phyloP scores from a whole-genome alignment of 225 moss, liverwort and hornwort genomes.

The Anthoceros angustus region DNA sequence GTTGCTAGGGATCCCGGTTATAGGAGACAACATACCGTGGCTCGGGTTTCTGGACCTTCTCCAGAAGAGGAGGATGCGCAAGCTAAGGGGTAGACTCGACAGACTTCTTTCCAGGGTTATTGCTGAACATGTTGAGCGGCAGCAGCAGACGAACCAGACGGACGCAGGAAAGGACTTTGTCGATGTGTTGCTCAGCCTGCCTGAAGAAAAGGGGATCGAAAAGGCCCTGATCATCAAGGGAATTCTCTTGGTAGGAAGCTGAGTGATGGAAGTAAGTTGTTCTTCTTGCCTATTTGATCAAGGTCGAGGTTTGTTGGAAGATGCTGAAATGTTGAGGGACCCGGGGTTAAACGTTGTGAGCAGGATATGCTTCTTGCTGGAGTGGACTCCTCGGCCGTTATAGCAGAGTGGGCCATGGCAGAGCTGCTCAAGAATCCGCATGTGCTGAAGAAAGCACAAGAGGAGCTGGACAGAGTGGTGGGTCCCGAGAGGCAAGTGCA shows the following conservation, averaged over 20 bases:
- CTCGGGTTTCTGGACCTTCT: neutral
- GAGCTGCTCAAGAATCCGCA: neutral
- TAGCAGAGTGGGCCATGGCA: neutral
- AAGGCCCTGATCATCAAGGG: neutral
- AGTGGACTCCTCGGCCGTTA: neutral
- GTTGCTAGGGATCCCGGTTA: neutral
- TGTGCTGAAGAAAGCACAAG: neutral
- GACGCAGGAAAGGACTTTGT: neutral
- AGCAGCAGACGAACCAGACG: neutral
- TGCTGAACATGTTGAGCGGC: neutral
- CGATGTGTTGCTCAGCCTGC: neutral
- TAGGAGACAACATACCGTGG: neutral
- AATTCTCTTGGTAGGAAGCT: too few species aligned
- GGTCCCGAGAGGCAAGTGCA: too few species aligned
- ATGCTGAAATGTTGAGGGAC: too few species aligned
- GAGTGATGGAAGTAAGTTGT: too few species aligned
- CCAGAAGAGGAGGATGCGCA: neutral
- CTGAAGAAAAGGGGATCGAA: neutral
- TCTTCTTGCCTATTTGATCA: too few species aligned
- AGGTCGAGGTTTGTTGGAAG: too few species aligned
- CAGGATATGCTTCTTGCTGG: neutral
- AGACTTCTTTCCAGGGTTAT: neutral
- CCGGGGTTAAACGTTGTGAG: too few species aligned
- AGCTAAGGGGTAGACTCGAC: neutral
- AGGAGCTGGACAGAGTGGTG: too few species aligned